A percentile compares a stretch with the other conserved stretches of the same genome.
phyloP scores from a whole-genome alignment of 177 flowering plant species.

The Telopea speciosissima region DNA sequence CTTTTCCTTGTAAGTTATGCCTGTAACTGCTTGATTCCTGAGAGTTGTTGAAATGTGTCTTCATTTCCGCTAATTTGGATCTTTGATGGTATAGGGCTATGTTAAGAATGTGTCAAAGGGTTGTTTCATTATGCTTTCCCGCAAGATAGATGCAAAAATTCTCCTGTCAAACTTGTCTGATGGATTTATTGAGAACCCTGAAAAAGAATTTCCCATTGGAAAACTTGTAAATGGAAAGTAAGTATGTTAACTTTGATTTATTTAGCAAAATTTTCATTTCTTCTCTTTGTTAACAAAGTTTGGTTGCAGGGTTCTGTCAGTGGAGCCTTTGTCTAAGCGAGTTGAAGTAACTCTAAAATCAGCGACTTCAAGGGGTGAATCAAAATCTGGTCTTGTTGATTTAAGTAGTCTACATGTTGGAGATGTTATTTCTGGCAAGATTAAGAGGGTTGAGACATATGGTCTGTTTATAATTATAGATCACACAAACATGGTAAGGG shows the following conservation, averaged over 20 bases:
- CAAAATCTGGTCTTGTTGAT: slow-evolving; percentile 37
- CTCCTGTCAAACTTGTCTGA: slow-evolving; percentile 79
- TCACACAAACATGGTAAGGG: slow-evolving; percentile 60
- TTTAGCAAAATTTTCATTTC: not conserved
- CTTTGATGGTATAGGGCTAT: slow-evolving; percentile 53
- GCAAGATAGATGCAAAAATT: slow-evolving; percentile 86
- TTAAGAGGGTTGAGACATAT: slow-evolving; percentile 66
- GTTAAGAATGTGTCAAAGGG: slow-evolving; percentile 81
- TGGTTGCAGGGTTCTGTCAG: slow-evolving; percentile 63
- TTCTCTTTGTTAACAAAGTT: slow-evolving; percentile 10
- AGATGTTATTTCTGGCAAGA: slow-evolving; percentile 55
- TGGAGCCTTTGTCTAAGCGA: slow-evolving; percentile 81
- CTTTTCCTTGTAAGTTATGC: not conserved
- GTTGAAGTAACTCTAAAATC: slow-evolving; percentile 76
- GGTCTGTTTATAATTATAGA: slow-evolving; percentile 80
- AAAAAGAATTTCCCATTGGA: slow-evolving; percentile 75
- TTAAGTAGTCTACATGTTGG: slow-evolving; percentile 52
- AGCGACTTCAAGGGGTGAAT: slow-evolving; percentile 13
- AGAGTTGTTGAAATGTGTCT: not conserved
- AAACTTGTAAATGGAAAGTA: slow-evolving; percentile 78
- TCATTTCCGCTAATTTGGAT: not conserved
- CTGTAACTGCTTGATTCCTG: not conserved
- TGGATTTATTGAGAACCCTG: slow-evolving; percentile 56
- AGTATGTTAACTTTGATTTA: slow-evolving; percentile 5
- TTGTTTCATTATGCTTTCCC: slow-evolving; percentile 80